These are phyloP conservation scores for Psidium friedrichsthalianum DNA, from an alignment of 345 rosid genomes.

Conservation along the genomic window DNA sequence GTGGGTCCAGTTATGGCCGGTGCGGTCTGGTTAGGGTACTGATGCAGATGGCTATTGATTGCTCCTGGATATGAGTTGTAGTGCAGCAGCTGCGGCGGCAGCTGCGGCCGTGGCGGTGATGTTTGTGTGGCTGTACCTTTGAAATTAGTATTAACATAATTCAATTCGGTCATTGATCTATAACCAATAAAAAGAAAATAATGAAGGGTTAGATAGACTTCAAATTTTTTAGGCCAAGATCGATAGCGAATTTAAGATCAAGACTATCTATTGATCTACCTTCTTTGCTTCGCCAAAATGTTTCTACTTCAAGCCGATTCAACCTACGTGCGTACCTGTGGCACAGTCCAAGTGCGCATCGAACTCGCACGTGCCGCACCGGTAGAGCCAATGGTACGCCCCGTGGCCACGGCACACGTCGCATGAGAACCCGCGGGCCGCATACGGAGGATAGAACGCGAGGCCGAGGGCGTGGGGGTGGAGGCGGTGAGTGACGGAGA, in stretches of 20 bases:
- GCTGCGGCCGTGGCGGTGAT: background rate
- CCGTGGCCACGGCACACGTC: constrained; percentile 38
- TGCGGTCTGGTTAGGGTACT: background rate
- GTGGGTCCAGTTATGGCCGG: background rate
- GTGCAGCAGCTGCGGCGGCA: background rate
- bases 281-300: background rate
- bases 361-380: constrained; percentile 38
- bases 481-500: constrained; percentile 13
- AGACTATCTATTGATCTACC: background rate
- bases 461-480: constrained; percentile 43
- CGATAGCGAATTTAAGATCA: background rate
- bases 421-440: constrained; percentile 37
- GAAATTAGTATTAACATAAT: background rate
- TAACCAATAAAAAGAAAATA: background rate
- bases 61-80: background rate
- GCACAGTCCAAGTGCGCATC: constrained; percentile 52
- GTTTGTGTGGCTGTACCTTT: background rate
- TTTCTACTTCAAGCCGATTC: background rate
- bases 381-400: constrained; percentile 48
- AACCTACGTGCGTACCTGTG: background rate
- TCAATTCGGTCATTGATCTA: background rate
- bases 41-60: background rate
- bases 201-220: background rate
- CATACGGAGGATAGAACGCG: constrained; percentile 35
- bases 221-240: background rate